Evolutionary conservation across 768 basidiomycete genomes (phyloP), one percentile per base, ranked within the genome.

Genomic region (Tulasnella sp.): DNA sequence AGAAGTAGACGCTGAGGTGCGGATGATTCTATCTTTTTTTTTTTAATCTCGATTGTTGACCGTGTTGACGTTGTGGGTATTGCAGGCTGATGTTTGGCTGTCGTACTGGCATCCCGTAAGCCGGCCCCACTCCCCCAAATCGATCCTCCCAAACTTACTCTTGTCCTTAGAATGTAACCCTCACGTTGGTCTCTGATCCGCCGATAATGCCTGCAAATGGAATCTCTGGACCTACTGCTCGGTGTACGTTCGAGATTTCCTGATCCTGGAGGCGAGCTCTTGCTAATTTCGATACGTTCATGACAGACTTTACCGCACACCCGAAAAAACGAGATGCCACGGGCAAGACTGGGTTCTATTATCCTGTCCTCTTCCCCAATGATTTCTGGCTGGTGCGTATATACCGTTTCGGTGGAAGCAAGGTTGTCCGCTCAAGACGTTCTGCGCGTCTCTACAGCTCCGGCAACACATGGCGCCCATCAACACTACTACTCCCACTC

Each of bases 291-390:
- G 76, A 83, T 36, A 71, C 56, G 34, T 62, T 38, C 6, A 34
- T 52, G 2, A 36, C 14, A 93, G 94, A 94, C 84, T 84, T 96
- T 71, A 86, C 90, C 76, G 84, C 96, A 56, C 86, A 92, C 52
- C 88, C 89, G 5, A 87, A 86, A 36, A 83, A 87, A 78, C 90
- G 93, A 48, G 93, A 94, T 81, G 85, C 89, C 48, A 90, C 90
- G 34, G 92, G 92, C 5, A 88, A 88, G 3, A 89, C 88, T 80
- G 93, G 90, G 3, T 90, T 88, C 81, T 96, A 97, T 88, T 93
- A 91, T 83, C 97, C 97, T 12, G 91, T 97, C 80, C 84, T 98
- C 48, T 99, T 93, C 85, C 90, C 95, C 19, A 99, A 99, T 84
- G 96, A 98, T 83, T 98, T 98, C 86, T 98, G 97, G 96, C 90